Percentiles rank a stretch among this genome's conserved stretches.
phyloP scores from a whole-genome alignment of 768 basidiomycete species.

The Russula brevipes region DNA sequence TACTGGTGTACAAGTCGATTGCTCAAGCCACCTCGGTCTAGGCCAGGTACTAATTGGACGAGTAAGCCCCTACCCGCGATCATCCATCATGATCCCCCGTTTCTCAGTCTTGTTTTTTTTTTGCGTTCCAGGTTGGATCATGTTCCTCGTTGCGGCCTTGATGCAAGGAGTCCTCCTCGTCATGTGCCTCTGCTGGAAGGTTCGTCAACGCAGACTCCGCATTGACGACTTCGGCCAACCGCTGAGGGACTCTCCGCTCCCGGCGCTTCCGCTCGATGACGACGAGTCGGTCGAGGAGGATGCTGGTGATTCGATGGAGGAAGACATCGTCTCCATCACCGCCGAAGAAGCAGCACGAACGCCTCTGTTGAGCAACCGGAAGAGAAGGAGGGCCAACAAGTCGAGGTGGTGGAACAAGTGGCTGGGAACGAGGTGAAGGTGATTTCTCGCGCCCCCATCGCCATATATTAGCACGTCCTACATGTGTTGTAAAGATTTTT shows the following conservation, averaged over 20 bases:
- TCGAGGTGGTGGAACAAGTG: constrained; percentile 13
- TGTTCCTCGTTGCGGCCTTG: constrained; percentile 72
- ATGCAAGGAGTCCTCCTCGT: constrained; percentile 78
- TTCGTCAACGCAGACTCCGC: constrained; percentile 64
- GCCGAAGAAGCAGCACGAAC: constrained; percentile 13
- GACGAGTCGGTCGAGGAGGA: constrained; percentile 21
- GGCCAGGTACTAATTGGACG: constrained; percentile 82
- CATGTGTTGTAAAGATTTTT: not conserved
- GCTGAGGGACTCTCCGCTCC: constrained; percentile 26
- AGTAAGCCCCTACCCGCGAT: constrained; percentile 40
- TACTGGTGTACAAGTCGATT: constrained; percentile 3
- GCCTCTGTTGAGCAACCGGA: constrained; percentile 10
- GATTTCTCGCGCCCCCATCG: not conserved
- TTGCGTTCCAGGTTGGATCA: constrained; percentile 59
- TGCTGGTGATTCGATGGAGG: constrained; percentile 24
- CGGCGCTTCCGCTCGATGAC: constrained; percentile 24
- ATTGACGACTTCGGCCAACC: constrained; percentile 88
- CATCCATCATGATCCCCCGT: not conserved
- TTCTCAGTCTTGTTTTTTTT: not conserved
- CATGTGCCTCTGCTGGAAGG: constrained; percentile 85
- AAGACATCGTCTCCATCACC: constrained; percentile 13
- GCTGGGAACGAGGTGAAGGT: constrained; percentile 5
- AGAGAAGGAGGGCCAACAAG: constrained; percentile 7
- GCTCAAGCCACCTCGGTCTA: constrained; percentile 24
- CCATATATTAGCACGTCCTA: not conserved